Base-by-base conservation (phyloP, 2,329 filamentous ascomycete genomes). In the Alternaria burnsii region DNA sequence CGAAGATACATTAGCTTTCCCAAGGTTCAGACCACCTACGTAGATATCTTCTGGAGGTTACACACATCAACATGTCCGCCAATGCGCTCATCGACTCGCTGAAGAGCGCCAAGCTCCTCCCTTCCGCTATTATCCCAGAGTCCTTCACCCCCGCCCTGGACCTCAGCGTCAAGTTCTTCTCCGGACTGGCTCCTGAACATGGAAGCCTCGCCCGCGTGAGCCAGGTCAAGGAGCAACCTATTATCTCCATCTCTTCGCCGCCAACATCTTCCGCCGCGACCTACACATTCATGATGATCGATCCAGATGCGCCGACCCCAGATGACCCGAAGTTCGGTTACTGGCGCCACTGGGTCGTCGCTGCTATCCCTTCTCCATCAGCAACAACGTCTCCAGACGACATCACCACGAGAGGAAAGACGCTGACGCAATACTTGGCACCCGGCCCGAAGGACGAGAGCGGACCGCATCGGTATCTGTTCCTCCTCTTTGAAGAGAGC, bases 231-330 rank as follows among this genome's bases (percentile, higher is more conserved):
- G 40, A 53, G 1, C 58, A 59, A 10, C 72, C 74, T 12, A 58
- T 18, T 28, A 59, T 71, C 22, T 57, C 56, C 38, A 61, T 71
- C 82, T 38, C 69, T 61, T 6, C 82, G 79, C 47, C 59, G 1
- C 53, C 57, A 9, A 10, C 55, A 22, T 34, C 47, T 12, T 57
- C 61, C 28, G 18, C 57, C 3, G 16, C 52, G 8, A 63, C 79
- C 1, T 86, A 84, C 71, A 79, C 81, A 36, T 74, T 86, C 52
- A 74, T 86, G 63, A 76, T 87, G 41, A 77, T 85, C 22, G 85
- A 86, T 56, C 84, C 84, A 0, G 85, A 86, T 59, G 85, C 84
- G 20, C 85, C 85, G 0, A 86, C 84, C 0, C 85, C 85, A 0
- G 82, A 84, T 36, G 82, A 86, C 52, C 84, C 83, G 6, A 85